These are phyloP conservation scores for Stagonosporopsis tanaceti DNA, from an alignment of 2,329 filamentous ascomycete genomes.

Conservation along the genomic window DNA sequence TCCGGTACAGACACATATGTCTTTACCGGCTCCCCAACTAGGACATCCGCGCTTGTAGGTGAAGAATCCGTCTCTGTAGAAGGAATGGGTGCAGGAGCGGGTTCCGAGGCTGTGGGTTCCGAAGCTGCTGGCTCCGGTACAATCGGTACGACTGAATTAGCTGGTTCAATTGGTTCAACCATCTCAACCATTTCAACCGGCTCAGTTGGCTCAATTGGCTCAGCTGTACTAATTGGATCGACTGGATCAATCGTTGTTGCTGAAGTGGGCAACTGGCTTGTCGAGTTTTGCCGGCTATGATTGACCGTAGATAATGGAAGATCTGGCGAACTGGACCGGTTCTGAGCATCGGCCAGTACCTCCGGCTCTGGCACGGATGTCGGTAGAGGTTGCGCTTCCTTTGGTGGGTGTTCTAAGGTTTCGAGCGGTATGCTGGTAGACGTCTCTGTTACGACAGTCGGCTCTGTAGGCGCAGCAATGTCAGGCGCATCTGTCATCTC, in stretches of 20 bases:
- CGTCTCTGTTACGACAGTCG: constrained; percentile 8
- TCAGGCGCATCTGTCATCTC: constrained; percentile 22
- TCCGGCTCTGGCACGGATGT: constrained; percentile 11
- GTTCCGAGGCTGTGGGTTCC: constrained; percentile 3
- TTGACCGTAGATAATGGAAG: constrained; percentile 49
- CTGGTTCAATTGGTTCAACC: neutral
- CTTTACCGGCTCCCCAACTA: constrained; percentile 3
- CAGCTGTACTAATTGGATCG: neutral
- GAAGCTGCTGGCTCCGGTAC: neutral
- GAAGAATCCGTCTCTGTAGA: constrained; percentile 8
- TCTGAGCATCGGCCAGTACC: constrained; percentile 26
- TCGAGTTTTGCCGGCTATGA: constrained; percentile 51
- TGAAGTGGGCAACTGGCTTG: constrained; percentile 36
- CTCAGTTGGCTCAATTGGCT: neutral
- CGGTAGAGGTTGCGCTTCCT: constrained; percentile 8
- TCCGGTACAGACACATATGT: constrained; percentile 12
- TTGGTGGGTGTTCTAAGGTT: constrained; percentile 9
- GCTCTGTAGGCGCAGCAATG: constrained; percentile 13
- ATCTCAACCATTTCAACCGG: neutral
- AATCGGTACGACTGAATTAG: neutral
- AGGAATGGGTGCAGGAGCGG: constrained; percentile 8
- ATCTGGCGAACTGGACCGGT: constrained; percentile 54
- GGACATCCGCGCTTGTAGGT: constrained; percentile 6
- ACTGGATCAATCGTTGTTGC: constrained; percentile 12
- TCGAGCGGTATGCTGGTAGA: constrained; percentile 16